phyloP scores from a whole-genome alignment of 805 yeast genomes.

The Saturnispora zaruensis region DNA sequence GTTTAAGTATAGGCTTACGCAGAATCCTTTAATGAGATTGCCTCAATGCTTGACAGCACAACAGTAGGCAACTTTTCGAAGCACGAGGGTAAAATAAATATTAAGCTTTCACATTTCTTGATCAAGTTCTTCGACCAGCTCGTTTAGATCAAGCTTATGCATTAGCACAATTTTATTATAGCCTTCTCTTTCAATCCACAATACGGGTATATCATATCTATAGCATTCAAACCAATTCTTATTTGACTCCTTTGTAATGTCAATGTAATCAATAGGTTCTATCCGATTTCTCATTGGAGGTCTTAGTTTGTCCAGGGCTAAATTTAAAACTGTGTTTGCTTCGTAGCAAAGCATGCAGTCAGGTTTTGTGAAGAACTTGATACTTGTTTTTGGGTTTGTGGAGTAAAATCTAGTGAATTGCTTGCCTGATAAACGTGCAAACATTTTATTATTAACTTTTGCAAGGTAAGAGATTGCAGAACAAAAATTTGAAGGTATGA shows the following conservation, averaged over 20 bases:
- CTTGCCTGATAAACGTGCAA: background rate
- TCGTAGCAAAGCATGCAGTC: slow-evolving; percentile 63
- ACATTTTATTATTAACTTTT: background rate
- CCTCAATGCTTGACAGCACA: too few species aligned
- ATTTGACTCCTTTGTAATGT: slow-evolving; percentile 53
- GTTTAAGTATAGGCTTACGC: too few species aligned
- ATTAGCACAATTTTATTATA: slow-evolving; percentile 49
- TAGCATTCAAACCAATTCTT: slow-evolving; percentile 61
- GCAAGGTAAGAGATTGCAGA: background rate
- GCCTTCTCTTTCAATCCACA: slow-evolving; percentile 51
- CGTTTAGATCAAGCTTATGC: slow-evolving; percentile 55
- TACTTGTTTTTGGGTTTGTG: slow-evolving; percentile 13
- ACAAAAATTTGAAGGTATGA: background rate
- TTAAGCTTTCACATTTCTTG: slow-evolving; percentile 23
- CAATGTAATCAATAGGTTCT: slow-evolving; percentile 36
- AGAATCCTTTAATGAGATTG: too few species aligned
- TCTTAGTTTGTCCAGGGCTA: slow-evolving; percentile 29
- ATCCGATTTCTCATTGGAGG: slow-evolving; percentile 20
- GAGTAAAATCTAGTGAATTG: slow-evolving; percentile 1
- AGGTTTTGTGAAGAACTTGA: slow-evolving; percentile 61
- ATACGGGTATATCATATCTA: slow-evolving; percentile 69
- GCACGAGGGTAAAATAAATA: too few species aligned
- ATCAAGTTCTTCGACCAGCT: slow-evolving; percentile 43
- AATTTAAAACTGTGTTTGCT: slow-evolving; percentile 44
- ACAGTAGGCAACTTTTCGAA: too few species aligned